phyloP scores from a whole-genome alignment of 2,329 filamentous ascomycete genomes.

The Diaporthe longicolla region DNA sequence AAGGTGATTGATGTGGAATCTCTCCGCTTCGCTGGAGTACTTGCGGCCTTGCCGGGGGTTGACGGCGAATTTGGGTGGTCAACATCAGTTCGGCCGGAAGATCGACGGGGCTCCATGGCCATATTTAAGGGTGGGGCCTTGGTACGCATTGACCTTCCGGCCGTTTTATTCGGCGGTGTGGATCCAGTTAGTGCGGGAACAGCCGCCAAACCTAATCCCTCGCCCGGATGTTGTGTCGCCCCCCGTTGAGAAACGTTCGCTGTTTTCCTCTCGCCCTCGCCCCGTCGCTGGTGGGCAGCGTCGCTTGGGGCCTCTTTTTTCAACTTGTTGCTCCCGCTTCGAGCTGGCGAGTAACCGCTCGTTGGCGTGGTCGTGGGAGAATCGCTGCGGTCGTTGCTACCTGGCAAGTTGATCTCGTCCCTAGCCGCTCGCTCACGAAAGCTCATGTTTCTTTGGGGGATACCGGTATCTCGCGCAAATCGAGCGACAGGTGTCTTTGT shows the following conservation, averaged over 20 bases:
- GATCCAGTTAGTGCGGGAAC: constrained; percentile 35
- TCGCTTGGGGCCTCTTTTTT: constrained; percentile 71
- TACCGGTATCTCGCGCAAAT: constrained; percentile 49
- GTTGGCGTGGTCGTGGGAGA: constrained; percentile 50
- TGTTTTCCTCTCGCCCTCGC: constrained; percentile 59
- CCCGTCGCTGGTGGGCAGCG: constrained; percentile 59
- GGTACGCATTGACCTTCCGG: constrained; percentile 41
- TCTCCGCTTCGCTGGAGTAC: constrained; percentile 44
- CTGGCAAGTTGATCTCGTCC: constrained; percentile 57
- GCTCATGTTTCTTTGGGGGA: constrained; percentile 70
- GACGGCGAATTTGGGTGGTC: constrained; percentile 43
- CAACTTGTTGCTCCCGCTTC: constrained; percentile 71
- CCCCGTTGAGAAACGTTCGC: neutral
- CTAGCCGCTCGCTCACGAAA: constrained; percentile 71
- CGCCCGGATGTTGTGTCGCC: constrained; percentile 12
- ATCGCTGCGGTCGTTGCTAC: constrained; percentile 44
- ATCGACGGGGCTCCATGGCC: constrained; percentile 33
- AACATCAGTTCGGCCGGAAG: constrained; percentile 34
- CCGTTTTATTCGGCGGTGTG: constrained; percentile 35
- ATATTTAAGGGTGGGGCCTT: constrained; percentile 38
- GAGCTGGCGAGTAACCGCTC: constrained; percentile 56
- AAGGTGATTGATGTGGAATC: constrained; percentile 32
- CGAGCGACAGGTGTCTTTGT: constrained; percentile 47
- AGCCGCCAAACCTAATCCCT: constrained; percentile 36
- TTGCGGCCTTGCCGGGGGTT: constrained; percentile 45